Evolutionary conservation across 1,284 basidiomycete genomes (phyloP).

Genomic region (Sporisorium exsertum): DNA sequence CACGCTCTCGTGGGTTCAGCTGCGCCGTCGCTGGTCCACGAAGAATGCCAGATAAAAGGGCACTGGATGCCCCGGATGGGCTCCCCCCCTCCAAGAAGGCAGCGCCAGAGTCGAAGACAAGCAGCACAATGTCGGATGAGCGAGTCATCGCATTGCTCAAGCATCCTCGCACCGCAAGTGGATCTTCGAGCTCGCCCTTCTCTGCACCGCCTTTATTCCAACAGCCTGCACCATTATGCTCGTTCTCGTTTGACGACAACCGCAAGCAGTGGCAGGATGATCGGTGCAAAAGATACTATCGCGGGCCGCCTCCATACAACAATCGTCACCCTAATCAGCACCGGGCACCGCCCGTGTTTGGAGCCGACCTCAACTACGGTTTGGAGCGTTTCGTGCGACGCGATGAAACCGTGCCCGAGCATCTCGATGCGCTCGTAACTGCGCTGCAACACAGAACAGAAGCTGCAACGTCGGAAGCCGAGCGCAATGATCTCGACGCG

Average conservation of each 20-base stretch:
- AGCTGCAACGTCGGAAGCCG: constrained; percentile 2
- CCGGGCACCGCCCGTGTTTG: constrained; percentile 21
- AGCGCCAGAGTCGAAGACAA: neutral
- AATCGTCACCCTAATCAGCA: constrained; percentile 20
- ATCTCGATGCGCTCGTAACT: constrained; percentile 47
- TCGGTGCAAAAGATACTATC: constrained; percentile 43
- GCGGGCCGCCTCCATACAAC: constrained; percentile 45
- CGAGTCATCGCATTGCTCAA: constrained; percentile 18
- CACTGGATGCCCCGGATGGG: constrained; percentile 1
- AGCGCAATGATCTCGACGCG: constrained; percentile 27
- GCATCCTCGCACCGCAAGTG: constrained; percentile 20
- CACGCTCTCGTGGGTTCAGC: constrained; percentile 22
- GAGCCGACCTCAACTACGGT: constrained; percentile 67
- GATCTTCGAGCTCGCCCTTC: constrained; percentile 13
- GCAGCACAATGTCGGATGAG: constrained; percentile 1
- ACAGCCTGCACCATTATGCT: constrained; percentile 42
- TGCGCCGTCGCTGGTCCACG: constrained; percentile 3
- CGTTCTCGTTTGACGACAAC: constrained; percentile 55
- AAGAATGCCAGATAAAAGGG: constrained; percentile 38
- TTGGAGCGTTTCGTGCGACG: constrained; percentile 76
- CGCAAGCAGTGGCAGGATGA: constrained; percentile 54
- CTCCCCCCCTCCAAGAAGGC: constrained; percentile 10
- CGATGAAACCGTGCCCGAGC: constrained; percentile 73
- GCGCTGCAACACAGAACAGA: constrained; percentile 44
- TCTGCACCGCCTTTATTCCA: constrained; percentile 36